A percentile compares a stretch with the other conserved stretches of the same genome.
Conservation (phyloP, 495 filamentous ascomycete species). For the Aspergillus asperescens region DNA sequence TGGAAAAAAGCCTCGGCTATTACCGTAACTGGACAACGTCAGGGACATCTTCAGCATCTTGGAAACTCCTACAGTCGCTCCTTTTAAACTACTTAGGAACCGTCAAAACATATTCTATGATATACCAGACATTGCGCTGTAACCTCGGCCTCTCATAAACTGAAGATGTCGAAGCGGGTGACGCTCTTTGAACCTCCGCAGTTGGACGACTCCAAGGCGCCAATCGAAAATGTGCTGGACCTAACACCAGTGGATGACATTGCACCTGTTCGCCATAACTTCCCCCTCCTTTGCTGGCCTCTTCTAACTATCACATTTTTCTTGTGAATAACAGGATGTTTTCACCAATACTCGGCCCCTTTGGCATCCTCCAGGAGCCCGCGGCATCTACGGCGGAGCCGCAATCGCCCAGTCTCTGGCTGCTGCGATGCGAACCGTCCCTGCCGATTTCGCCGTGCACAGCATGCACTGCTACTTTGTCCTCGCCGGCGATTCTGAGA, state of each 20-base stretch:
- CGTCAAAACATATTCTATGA: background rate
- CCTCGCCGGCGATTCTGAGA: conserved; percentile 74
- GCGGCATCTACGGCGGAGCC: conserved; percentile 88
- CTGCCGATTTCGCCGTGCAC: conserved; percentile 73
- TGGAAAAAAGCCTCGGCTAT: conserved; percentile 20
- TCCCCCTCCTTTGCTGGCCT: background rate
- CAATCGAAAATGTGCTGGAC: conserved; percentile 85
- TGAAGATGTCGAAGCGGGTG: conserved; percentile 32
- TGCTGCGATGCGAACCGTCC: conserved; percentile 83
- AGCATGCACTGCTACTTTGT: conserved; percentile 99
- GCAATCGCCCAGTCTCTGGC: conserved; percentile 89
- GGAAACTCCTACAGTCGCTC: background rate
- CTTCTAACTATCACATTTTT: background rate
- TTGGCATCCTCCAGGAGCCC: conserved; percentile 86
- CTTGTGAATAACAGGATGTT: conserved; percentile 54
- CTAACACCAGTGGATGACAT: conserved; percentile 75
- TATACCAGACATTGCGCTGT: background rate
- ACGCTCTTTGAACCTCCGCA: conserved; percentile 77
- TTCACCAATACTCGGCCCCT: conserved; percentile 89
- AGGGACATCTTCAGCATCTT: background rate
- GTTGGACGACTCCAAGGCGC: conserved; percentile 62
- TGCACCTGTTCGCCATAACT: conserved; percentile 56
- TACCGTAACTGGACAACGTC: conserved; percentile 17
- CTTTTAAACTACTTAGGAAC: background rate
- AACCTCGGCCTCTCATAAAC: background rate